phyloP scores from a whole-genome alignment of 495 filamentous ascomycete genomes.

The Clavariopsis aquatica region DNA sequence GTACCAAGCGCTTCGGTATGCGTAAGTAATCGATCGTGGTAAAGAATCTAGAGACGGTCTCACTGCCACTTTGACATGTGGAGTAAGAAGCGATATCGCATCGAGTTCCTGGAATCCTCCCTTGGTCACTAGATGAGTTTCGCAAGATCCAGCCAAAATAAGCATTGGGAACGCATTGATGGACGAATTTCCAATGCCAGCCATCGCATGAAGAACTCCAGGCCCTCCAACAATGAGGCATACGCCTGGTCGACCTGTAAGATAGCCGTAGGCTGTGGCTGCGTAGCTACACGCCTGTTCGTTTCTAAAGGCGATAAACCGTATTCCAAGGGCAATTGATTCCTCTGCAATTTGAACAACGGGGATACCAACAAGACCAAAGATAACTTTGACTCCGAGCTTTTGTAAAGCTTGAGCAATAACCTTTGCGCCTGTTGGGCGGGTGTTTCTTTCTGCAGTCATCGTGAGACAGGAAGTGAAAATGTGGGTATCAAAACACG shows the following conservation, averaged over 20 bases:
- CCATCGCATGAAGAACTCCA: constrained; percentile 63
- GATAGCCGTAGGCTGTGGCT: constrained; percentile 63
- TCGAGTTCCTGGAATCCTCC: constrained; percentile 66
- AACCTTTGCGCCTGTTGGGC: constrained; percentile 54
- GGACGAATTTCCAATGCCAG: constrained; percentile 60
- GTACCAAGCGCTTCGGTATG: constrained; percentile 61
- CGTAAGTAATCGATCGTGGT: constrained; percentile 53
- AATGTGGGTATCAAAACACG: background rate
- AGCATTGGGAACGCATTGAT: constrained; percentile 63
- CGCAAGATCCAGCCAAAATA: constrained; percentile 60
- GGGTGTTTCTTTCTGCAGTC: constrained; percentile 13
- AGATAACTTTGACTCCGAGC: constrained; percentile 61
- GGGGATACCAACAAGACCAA: constrained; percentile 66
- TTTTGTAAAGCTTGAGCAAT: constrained; percentile 59
- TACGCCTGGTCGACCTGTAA: constrained; percentile 62
- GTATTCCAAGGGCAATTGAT: constrained; percentile 61
- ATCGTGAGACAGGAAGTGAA: background rate
- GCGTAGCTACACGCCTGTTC: constrained; percentile 67
- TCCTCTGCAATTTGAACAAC: constrained; percentile 66
- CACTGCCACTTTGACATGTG: constrained; percentile 61
- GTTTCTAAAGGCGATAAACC: constrained; percentile 66
- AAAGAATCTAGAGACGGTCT: constrained; percentile 55
- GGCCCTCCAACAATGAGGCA: constrained; percentile 68
- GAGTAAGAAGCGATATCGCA: constrained; percentile 57
- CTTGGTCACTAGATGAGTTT: constrained; percentile 56